These are phyloP conservation scores for Tardiomyces blankii DNA, from an alignment of 1,139 yeast genomes.

Conservation along the genomic window DNA sequence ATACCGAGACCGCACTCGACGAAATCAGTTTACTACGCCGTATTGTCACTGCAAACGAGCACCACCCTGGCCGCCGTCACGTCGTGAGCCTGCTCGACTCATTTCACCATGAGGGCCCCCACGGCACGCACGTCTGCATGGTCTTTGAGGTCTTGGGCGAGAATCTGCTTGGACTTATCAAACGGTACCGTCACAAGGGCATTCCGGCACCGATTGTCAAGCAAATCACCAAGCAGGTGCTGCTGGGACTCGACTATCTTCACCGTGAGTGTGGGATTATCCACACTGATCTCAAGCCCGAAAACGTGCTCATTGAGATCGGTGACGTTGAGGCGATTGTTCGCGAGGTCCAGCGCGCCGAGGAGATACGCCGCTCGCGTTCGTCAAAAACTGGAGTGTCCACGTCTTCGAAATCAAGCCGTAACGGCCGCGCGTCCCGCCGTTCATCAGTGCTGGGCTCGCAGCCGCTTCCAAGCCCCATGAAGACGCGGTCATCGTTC, in stretches of 20 bases:
- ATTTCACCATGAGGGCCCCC: constrained; percentile 68
- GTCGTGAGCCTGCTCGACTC: constrained; percentile 63
- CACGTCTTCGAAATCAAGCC: constrained; percentile 12
- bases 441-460: constrained; percentile 73
- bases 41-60: constrained; percentile 37
- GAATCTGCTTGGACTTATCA: constrained; percentile 58
- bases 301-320: constrained; percentile 72
- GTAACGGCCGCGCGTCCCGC: constrained; percentile 36
- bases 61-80: constrained; percentile 63
- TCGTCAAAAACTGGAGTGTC: constrained; percentile 11
- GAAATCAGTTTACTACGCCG: constrained; percentile 55
- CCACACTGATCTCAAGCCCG: constrained; percentile 87
- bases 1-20: constrained; percentile 79
- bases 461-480: constrained; percentile 75
- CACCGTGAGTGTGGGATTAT: constrained; percentile 84
- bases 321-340: constrained; percentile 68
- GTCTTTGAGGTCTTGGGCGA: constrained; percentile 86
- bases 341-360: constrained; percentile 26
- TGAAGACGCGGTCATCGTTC: constrained; percentile 26
- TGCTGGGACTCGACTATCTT: constrained; percentile 66
- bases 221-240: constrained; percentile 68
- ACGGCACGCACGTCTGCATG: constrained; percentile 80
- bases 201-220: constrained; percentile 65
- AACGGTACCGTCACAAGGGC: constrained; percentile 57
- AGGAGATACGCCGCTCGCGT: constrained; percentile 5